Conservation (phyloP, 2,329 filamentous ascomycete genomes). For the Purpureocillium takamizusanense region DNA sequence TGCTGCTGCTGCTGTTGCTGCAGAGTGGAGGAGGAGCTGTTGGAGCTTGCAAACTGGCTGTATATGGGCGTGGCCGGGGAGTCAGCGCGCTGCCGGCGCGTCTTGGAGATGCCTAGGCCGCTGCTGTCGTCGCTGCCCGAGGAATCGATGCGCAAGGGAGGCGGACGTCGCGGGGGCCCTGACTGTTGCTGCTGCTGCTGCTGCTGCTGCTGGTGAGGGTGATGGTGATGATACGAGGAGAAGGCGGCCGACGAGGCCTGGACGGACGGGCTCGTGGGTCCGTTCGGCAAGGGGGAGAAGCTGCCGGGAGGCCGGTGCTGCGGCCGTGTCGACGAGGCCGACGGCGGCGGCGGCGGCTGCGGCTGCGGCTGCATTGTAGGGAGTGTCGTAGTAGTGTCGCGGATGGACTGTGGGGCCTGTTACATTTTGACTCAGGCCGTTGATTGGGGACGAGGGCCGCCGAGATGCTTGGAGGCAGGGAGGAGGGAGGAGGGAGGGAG, state of each 20-base stretch:
- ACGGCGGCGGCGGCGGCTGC: conserved; percentile 13
- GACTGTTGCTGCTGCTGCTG: conserved; percentile 9
- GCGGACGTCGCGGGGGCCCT: conserved; percentile 19
- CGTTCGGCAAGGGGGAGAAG: conserved; percentile 42
- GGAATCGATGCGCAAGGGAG: conserved; percentile 22
- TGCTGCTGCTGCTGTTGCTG: too few species aligned
- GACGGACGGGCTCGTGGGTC: conserved; percentile 18
- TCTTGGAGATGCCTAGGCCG: conserved; percentile 36
- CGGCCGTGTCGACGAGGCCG: conserved; percentile 20
- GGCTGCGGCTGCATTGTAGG: conserved; percentile 32
- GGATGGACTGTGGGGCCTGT: conserved; percentile 16
- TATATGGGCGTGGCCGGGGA: conserved; percentile 37
- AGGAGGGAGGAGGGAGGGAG: too few species aligned
- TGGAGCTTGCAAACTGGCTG: conserved; percentile 39
- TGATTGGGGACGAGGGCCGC: background rate
- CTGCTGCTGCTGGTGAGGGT: conserved; percentile 1
- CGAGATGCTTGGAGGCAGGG: background rate
- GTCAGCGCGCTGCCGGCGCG: conserved; percentile 28
- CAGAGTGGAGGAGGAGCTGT: conserved; percentile 25
- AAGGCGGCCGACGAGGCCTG: conserved; percentile 8
- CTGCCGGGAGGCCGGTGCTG: conserved; percentile 41
- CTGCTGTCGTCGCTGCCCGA: conserved; percentile 14
- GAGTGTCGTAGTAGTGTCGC: conserved; percentile 11
- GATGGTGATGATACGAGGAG: background rate
- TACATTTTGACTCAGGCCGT: conserved; percentile 30